phyloP scores from a whole-genome alignment of 2,329 filamentous ascomycete species.

The Penicillium paneum region DNA sequence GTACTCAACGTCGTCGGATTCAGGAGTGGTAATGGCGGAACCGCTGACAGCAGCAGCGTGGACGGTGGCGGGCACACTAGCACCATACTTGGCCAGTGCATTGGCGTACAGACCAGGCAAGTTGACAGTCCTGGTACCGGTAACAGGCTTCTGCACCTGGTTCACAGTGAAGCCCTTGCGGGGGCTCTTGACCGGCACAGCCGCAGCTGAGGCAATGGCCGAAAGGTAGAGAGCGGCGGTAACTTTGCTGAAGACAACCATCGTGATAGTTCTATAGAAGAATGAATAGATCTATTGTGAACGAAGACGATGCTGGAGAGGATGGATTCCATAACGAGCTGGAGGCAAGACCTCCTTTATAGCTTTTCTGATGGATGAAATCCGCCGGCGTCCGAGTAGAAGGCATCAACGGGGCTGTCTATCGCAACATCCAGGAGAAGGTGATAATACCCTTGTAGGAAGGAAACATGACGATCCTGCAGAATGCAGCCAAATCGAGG shows the following conservation, averaged over 20 bases:
- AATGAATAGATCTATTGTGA: slow-evolving; percentile 11
- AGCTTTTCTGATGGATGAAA: slow-evolving; percentile 10
- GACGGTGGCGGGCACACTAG: slow-evolving; percentile 28
- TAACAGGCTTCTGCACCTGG: slow-evolving; percentile 24
- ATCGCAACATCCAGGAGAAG: slow-evolving; percentile 14
- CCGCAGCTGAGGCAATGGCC: slow-evolving; percentile 29
- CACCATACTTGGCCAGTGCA: slow-evolving; percentile 31
- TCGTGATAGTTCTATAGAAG: slow-evolving; percentile 18
- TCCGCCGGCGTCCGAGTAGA: not conserved
- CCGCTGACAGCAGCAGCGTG: slow-evolving; percentile 33
- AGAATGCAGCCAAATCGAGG: slow-evolving; percentile 4
- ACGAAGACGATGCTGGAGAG: slow-evolving; percentile 14
- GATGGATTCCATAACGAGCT: slow-evolving; percentile 9
- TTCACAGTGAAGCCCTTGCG: slow-evolving; percentile 33
- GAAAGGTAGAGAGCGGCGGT: slow-evolving; percentile 28
- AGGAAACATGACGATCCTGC: slow-evolving; percentile 20
- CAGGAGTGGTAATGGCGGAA: slow-evolving; percentile 43
- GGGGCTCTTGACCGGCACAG: slow-evolving; percentile 25
- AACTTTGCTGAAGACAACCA: slow-evolving; percentile 37
- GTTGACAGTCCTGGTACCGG: slow-evolving; percentile 24
- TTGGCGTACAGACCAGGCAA: slow-evolving; percentile 31
- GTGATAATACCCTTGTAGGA: slow-evolving; percentile 23
- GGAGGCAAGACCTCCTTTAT: slow-evolving; percentile 25
- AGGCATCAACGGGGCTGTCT: not conserved
- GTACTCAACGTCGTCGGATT: slow-evolving; percentile 56